Evolutionary conservation across 768 basidiomycete species (phyloP).

Genomic region (Psilocybe subaeruginosa): DNA sequence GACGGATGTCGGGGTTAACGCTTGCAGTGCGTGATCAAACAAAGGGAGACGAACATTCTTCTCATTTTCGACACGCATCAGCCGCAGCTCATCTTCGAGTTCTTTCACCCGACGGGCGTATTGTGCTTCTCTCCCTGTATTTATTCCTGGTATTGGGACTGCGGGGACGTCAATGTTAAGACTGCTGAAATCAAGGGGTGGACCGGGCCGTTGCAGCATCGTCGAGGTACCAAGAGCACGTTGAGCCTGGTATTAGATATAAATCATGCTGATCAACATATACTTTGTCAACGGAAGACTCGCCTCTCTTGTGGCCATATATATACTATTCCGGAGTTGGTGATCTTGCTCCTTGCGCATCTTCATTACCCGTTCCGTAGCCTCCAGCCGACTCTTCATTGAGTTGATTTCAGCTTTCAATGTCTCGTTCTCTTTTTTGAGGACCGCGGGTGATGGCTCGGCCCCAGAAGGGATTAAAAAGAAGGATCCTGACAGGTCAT

Average conservation of each 20-base stretch:
- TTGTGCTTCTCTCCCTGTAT: slow-evolving; percentile 56
- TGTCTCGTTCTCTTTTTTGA: slow-evolving; percentile 69
- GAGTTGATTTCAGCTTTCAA: slow-evolving; percentile 65
- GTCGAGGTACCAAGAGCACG: slow-evolving; percentile 75
- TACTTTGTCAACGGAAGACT: neutral
- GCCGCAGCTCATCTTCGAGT: slow-evolving; percentile 77
- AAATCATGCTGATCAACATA: neutral
- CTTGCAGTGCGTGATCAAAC: neutral
- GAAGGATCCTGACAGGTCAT: slow-evolving; percentile 81
- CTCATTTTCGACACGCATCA: slow-evolving; percentile 71
- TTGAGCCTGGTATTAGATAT: slow-evolving; percentile 59
- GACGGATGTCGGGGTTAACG: slow-evolving; percentile 11
- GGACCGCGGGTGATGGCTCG: slow-evolving; percentile 46
- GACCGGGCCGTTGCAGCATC: slow-evolving; percentile 50
- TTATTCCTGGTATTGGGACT: slow-evolving; percentile 51
- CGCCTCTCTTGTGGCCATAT: slow-evolving; percentile 69
- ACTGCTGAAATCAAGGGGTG: slow-evolving; percentile 52
- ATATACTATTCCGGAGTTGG: slow-evolving; percentile 79
- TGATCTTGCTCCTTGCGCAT: slow-evolving; percentile 78
- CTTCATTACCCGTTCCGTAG: slow-evolving; percentile 65
- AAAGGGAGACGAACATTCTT: slow-evolving; percentile 62
- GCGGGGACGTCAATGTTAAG: slow-evolving; percentile 63
- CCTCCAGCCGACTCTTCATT: slow-evolving; percentile 59
- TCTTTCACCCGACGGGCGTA: slow-evolving; percentile 71
- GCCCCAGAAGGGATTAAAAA: slow-evolving; percentile 69